Percentiles rank a stretch among this genome's conserved stretches.
Evolutionary conservation across 805 yeast species (phyloP).

Genomic region (Pichia thaimueangensis): DNA sequence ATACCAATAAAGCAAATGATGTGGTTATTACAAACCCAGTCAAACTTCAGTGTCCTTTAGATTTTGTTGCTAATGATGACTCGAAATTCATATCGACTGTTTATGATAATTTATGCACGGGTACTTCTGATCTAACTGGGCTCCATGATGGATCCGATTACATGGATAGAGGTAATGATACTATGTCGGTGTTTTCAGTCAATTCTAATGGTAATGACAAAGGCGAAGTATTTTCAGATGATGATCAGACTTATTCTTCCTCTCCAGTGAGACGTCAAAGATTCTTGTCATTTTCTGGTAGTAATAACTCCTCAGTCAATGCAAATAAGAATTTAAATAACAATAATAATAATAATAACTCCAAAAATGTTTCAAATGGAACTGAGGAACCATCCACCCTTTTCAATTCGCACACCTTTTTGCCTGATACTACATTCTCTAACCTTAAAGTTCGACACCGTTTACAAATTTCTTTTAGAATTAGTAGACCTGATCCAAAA

Average conservation of each 20-base stretch:
- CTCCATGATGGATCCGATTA: constrained; percentile 15
- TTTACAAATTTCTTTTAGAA: constrained; percentile 62
- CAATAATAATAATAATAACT: constrained; percentile 2
- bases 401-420: constrained; percentile 28
- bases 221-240: constrained; percentile 12
- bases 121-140: constrained; percentile 22
- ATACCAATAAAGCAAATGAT: constrained; percentile 17
- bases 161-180: constrained; percentile 16
- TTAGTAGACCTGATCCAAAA: constrained; percentile 52
- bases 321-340: not conserved
- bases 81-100: constrained; percentile 22
- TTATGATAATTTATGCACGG: constrained; percentile 21
- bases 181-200: constrained; percentile 23
- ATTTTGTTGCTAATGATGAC: constrained; percentile 29
- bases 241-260: constrained; percentile 1
- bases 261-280: constrained; percentile 13
- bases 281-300: constrained; percentile 11
- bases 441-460: constrained; percentile 62
- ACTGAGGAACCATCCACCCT: not conserved
- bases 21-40: constrained; percentile 31
- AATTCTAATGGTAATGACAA: constrained; percentile 20
- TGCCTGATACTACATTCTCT: constrained; percentile 59
- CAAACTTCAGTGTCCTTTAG: constrained; percentile 31
- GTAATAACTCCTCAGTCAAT: not conserved
- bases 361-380: not conserved